A percentile compares a stretch with the other conserved stretches of the same genome.
phyloP scores from a whole-genome alignment of 2,329 filamentous ascomycete species.

The Esteya vermicola region DNA sequence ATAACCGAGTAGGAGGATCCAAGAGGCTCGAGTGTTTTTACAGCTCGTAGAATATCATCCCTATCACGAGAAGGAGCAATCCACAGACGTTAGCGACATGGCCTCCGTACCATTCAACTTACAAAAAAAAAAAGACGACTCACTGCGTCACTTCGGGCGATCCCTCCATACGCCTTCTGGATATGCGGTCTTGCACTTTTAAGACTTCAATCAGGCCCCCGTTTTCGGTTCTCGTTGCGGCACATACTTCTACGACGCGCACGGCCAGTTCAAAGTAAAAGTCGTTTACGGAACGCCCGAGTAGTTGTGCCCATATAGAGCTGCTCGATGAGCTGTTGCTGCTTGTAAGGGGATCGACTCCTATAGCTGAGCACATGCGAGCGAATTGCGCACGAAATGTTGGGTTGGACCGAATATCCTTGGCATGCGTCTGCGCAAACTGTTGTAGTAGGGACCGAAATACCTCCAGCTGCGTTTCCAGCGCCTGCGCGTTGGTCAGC shows the following conservation, averaged over 20 bases:
- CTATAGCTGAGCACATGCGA: conserved; percentile 94
- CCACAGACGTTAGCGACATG: too few species aligned
- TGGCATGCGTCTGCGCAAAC: conserved; percentile 87
- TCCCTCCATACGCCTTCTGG: conserved; percentile 59
- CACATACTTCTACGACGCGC: conserved; percentile 85
- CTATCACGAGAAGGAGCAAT: too few species aligned
- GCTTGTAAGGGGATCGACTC: conserved; percentile 83
- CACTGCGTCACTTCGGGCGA: conserved; percentile 68
- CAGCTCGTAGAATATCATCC: conserved; percentile 82
- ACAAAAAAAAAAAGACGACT: too few species aligned
- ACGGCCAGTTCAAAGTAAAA: conserved; percentile 98
- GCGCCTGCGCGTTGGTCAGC: conserved; percentile 66
- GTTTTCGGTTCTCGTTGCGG: conserved; percentile 76
- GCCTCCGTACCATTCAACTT: too few species aligned
- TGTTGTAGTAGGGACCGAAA: conserved; percentile 93
- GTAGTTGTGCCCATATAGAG: conserved; percentile 83
- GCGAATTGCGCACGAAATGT: conserved; percentile 94
- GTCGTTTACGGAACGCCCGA: conserved; percentile 86
- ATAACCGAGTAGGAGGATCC: conserved; percentile 80
- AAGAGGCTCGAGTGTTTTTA: conserved; percentile 73
- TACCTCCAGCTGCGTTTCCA: conserved; percentile 86
- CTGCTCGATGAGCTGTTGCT: conserved; percentile 37
- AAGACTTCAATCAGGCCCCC: conserved; percentile 77
- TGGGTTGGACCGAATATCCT: conserved; percentile 91
- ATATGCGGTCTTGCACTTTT: conserved; percentile 66